These are phyloP conservation scores for Cercospora zeae-maydis DNA, from an alignment of 2,329 filamentous ascomycete genomes.

Conservation along the genomic window DNA sequence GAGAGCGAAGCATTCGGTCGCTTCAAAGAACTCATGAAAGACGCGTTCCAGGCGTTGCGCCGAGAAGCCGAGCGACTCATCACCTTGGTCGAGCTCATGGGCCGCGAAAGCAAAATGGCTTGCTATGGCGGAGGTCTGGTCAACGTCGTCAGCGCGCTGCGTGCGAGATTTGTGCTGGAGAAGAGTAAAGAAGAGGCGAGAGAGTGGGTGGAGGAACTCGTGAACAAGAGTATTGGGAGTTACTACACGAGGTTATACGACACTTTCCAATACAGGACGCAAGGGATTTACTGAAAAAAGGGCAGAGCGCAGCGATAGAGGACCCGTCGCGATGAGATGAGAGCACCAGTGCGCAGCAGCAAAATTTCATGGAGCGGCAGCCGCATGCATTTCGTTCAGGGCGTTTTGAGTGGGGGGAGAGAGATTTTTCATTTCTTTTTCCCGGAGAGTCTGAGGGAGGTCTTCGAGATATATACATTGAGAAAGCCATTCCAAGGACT, in stretches of 20 bases:
- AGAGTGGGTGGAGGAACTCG: constrained; percentile 75
- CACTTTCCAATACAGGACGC: constrained; percentile 76
- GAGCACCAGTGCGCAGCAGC: too few species aligned
- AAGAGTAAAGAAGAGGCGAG: constrained; percentile 79
- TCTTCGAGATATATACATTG: background rate
- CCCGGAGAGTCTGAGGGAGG: background rate
- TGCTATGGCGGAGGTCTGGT: constrained; percentile 73
- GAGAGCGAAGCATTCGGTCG: constrained; percentile 67
- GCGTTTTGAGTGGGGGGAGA: background rate
- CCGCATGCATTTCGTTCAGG: background rate
- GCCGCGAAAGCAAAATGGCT: constrained; percentile 76
- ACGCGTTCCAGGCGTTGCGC: constrained; percentile 76
- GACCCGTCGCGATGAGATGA: background rate
- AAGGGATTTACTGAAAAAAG: constrained; percentile 73
- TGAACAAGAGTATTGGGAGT: constrained; percentile 77
- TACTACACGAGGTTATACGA: constrained; percentile 81
- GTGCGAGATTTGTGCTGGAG: constrained; percentile 76
- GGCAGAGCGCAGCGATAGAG: background rate
- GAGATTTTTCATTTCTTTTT: too few species aligned
- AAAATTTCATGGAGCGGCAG: background rate
- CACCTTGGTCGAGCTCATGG: constrained; percentile 81
- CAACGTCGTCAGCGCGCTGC: constrained; percentile 65
- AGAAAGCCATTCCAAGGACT: background rate
- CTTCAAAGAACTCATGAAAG: constrained; percentile 76
- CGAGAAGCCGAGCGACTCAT: constrained; percentile 77